Percentiles rank a stretch among this genome's conserved stretches.
These are phyloP conservation scores for Beverwykella pulmonaria DNA, from an alignment of 495 filamentous ascomycete species.

Conservation along the genomic window DNA sequence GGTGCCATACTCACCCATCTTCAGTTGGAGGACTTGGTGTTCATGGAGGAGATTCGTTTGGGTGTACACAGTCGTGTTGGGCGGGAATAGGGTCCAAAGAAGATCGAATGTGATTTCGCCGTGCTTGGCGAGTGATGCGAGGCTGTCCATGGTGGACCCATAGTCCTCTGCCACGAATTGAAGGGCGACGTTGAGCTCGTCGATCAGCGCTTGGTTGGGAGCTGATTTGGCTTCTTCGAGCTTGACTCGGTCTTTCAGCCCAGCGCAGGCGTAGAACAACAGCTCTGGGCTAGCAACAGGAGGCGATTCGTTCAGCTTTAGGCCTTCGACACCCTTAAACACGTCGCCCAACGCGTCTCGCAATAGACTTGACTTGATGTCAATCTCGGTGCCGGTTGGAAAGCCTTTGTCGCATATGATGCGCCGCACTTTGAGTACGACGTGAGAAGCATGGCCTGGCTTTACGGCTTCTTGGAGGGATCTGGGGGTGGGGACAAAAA, in stretches of 20 bases:
- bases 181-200: constrained; percentile 25
- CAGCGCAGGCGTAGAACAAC: constrained; percentile 31
- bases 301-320: constrained; percentile 35
- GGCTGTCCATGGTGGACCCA: constrained; percentile 27
- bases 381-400: constrained; percentile 34
- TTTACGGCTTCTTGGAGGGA: constrained; percentile 6
- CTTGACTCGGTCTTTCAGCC: constrained; percentile 19
- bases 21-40: neutral
- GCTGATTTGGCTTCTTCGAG: constrained; percentile 22
- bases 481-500: constrained; percentile 23
- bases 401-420: constrained; percentile 37
- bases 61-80: constrained; percentile 19
- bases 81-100: constrained; percentile 36
- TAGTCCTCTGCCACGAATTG: constrained; percentile 33
- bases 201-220: constrained; percentile 16
- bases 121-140: constrained; percentile 31
- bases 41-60: constrained; percentile 13
- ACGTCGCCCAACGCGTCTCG: constrained; percentile 24
- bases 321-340: constrained; percentile 31
- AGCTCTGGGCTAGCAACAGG: constrained; percentile 36
- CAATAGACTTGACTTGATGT: constrained; percentile 30
- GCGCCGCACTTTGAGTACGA: constrained; percentile 34
- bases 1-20: neutral
- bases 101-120: constrained; percentile 27
- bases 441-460: constrained; percentile 15